Evolutionary conservation across 2,329 filamentous ascomycete species (phyloP).

Genomic region (Fusarium sp.): DNA sequence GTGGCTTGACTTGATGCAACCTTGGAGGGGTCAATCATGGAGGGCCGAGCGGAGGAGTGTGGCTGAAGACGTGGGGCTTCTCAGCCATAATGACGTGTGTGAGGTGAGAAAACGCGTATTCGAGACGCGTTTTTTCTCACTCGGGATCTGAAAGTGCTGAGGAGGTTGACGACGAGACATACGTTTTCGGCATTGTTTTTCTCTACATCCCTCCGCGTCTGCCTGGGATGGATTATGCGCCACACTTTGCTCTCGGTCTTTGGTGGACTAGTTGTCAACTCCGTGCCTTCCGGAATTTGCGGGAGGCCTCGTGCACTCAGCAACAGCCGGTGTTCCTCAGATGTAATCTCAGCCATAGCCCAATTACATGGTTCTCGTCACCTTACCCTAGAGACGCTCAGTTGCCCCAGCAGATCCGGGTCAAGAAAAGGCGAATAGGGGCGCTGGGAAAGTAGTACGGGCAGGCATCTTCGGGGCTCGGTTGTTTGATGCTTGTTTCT

Average conservation of each 20-base stretch:
- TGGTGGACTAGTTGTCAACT: neutral
- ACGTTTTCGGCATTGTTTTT: neutral
- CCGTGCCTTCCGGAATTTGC: conserved; percentile 32
- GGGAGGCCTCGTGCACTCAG: conserved; percentile 28
- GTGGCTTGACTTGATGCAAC: neutral
- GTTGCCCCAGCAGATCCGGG: neutral
- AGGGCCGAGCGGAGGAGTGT: conserved; percentile 3
- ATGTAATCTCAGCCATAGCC: conserved; percentile 9
- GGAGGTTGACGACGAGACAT: neutral
- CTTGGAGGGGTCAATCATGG: conserved; percentile 28
- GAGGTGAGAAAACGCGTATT: conserved; percentile 27
- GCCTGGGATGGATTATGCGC: neutral
- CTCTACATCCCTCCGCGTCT: too few relatives aligned
- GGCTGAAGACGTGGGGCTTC: conserved; percentile 30
- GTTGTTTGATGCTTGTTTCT: conserved; percentile 1
- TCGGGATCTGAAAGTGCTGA: neutral
- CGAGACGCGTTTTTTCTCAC: conserved; percentile 22
- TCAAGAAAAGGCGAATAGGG: neutral
- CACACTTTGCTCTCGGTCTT: conserved; percentile 6
- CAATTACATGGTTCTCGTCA: neutral
- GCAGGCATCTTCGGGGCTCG: neutral
- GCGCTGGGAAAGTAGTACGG: neutral
- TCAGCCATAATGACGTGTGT: conserved; percentile 31
- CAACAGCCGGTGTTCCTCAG: conserved; percentile 18
- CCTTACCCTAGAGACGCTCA: conserved; percentile 22